phyloP scores from a whole-genome alignment of 148 eudicot species.

The Chenopodium suecicum region DNA sequence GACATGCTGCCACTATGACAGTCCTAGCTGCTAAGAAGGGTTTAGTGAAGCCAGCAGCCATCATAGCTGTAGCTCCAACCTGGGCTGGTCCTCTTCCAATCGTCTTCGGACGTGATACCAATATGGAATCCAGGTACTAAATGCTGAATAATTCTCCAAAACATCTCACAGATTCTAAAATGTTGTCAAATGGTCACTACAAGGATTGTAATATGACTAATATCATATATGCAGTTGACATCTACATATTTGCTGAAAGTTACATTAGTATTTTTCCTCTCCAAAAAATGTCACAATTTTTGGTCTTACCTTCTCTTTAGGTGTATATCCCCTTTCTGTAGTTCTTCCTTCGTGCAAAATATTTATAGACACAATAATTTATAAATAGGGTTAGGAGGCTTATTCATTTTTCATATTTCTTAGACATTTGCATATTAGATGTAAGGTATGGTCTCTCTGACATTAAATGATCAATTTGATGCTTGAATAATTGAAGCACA shows the following conservation, averaged over 20 bases:
- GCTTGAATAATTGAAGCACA: too few species aligned
- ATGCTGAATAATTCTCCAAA: neutral
- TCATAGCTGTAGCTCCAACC: conserved; percentile 94
- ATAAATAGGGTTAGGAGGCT: too few species aligned
- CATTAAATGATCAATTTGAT: too few species aligned
- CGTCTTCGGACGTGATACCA: conserved; percentile 88
- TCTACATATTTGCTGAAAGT: neutral
- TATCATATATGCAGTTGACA: neutral
- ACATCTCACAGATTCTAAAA: neutral
- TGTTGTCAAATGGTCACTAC: neutral
- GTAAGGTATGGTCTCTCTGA: too few species aligned
- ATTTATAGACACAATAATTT: neutral
- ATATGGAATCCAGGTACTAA: conserved; percentile 78
- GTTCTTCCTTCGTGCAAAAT: neutral
- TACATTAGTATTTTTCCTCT: neutral
- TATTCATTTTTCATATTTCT: too few species aligned
- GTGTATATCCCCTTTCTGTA: neutral
- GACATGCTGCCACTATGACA: conserved; percentile 88
- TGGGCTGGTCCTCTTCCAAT: conserved; percentile 99
- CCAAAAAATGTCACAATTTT: neutral
- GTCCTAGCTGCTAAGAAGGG: conserved; percentile 85
- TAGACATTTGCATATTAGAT: too few species aligned
- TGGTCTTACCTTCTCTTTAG: neutral
- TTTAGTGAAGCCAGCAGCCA: conserved; percentile 73
- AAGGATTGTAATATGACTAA: neutral